Evolutionary conservation across 805 yeast genomes (phyloP).

Genomic region (Barnettozyma populi): DNA sequence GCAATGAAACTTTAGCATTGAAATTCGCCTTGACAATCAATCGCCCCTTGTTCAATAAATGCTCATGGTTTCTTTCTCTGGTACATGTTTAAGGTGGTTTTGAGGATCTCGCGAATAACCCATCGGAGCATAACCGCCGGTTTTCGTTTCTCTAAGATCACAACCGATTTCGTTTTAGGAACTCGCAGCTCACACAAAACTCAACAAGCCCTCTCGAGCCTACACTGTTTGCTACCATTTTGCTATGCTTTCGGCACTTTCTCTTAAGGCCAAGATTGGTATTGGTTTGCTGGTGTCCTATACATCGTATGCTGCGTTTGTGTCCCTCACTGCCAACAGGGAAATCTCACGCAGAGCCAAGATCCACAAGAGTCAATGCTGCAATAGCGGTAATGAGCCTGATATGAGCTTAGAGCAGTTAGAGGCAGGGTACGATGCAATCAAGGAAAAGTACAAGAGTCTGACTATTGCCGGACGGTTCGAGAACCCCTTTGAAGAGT

Average conservation of each 20-base stretch:
- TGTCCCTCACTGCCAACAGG: slow-evolving; percentile 47
- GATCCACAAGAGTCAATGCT: slow-evolving; percentile 19
- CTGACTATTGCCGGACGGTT: slow-evolving; percentile 67
- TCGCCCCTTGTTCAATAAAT: background rate
- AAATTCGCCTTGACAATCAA: too few relatives aligned
- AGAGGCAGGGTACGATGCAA: slow-evolving; percentile 12
- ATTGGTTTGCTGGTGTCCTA: slow-evolving; percentile 39
- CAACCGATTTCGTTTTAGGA: background rate
- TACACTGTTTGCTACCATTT: background rate
- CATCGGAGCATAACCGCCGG: background rate
- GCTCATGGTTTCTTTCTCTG: background rate
- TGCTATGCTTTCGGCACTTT: slow-evolving; percentile 8
- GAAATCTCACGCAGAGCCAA: slow-evolving; percentile 45
- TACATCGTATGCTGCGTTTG: slow-evolving; percentile 59
- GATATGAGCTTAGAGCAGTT: background rate
- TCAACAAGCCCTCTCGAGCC: background rate
- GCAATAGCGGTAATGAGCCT: slow-evolving; percentile 5
- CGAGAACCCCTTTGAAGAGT: slow-evolving; percentile 88
- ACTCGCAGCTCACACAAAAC: background rate
- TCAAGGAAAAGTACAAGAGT: slow-evolving; percentile 35
- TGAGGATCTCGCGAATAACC: background rate
- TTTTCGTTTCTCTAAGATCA: background rate
- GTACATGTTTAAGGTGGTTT: background rate
- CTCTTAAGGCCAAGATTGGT: slow-evolving; percentile 24
- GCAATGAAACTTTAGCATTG: slow-evolving; percentile 2